Base-by-base conservation (phyloP, 2,329 filamentous ascomycete genomes). In the Triangularia verruculosa region DNA sequence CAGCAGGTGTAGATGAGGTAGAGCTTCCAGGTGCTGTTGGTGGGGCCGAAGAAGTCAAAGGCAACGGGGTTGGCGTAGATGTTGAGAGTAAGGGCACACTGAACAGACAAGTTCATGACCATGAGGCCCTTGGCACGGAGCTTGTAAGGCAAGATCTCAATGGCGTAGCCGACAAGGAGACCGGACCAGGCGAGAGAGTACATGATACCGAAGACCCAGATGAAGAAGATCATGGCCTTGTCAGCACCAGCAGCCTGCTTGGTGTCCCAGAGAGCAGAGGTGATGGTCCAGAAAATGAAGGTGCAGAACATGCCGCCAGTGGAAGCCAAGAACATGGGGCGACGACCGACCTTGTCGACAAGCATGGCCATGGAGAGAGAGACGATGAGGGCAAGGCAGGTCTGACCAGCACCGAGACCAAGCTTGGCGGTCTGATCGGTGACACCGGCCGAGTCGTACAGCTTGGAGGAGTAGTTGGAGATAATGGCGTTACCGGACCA, bases 401-500 rank as follows among this genome's bases (percentile, higher is more conserved):
- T 84, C 70, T 83, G 78, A 62, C 84, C 80, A 67, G 82, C 82
- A 55, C 69, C 69, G 70, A 81, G 76, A 61, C 78, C 79, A 61
- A 81, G 79, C 70, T 80, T 79, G 71, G 75, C 74, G 32, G 74
- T 78, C 47, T 78, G 72, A 67, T 78, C 74, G 1, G 66, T 78
- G 66, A 87, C 80, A 61, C 84, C 84, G 65, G 83, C 83, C 34
- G 78, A 78, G 47, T 78, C 73, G 74, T 86, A 85, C 56, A 87
- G 80, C 63, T 78, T 75, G 63, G 78, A 81, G 47, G 82, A 78
- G 68, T 86, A 87, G 76, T 86, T 86, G 64, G 79, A 83, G 68
- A 87, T 83, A 57, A 87, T 79, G 64, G 80, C 84, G 72, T 87
- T 87, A 61, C 85, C 84, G 34, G 80, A 83, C 78, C 83, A 86